Evolutionary conservation across 202 grass and related monocot species (phyloP).

Genomic region (Dendrocalamus latiflorus): DNA sequence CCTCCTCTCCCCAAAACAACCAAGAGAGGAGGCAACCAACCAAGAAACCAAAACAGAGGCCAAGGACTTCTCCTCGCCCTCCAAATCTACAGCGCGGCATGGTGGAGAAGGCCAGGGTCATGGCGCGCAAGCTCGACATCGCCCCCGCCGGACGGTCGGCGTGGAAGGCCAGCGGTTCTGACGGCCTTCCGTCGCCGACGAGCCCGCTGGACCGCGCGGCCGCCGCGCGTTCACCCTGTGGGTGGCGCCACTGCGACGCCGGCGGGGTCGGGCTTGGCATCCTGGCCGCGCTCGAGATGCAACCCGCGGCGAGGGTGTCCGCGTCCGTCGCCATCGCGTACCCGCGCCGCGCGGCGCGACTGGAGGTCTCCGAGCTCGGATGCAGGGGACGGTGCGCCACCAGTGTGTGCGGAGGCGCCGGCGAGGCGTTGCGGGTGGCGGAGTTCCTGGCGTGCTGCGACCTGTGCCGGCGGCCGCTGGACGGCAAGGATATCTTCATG

Average conservation of each 20-base stretch:
- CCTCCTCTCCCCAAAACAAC: no score
- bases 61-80: neutral
- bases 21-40: neutral
- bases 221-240: neutral
- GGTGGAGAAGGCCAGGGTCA: conserved; percentile 37
- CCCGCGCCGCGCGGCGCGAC: conserved; percentile 24
- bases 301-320: neutral
- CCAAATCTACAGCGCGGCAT: conserved; percentile 11
- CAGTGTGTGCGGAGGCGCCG: conserved; percentile 31
- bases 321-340: conserved; percentile 31
- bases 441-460: conserved; percentile 67
- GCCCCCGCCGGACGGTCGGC: neutral
- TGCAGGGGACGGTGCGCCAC: conserved; percentile 54
- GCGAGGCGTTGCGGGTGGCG: conserved; percentile 32
- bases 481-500: conserved; percentile 90
- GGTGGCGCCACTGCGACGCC: conserved; percentile 61
- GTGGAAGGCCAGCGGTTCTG: neutral
- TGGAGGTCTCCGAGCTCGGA: conserved; percentile 55
- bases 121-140: conserved; percentile 29
- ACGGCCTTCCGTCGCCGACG: conserved; percentile 45
- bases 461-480: conserved; percentile 61
- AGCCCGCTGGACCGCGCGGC: no score
- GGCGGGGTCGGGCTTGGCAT: conserved; percentile 77
- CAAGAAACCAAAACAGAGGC: neutral
- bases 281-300: conserved; percentile 64